Percentiles rank a stretch among this genome's conserved stretches.
Conservation (phyloP, 306 rosid species). For the Sicyos baderoa region DNA sequence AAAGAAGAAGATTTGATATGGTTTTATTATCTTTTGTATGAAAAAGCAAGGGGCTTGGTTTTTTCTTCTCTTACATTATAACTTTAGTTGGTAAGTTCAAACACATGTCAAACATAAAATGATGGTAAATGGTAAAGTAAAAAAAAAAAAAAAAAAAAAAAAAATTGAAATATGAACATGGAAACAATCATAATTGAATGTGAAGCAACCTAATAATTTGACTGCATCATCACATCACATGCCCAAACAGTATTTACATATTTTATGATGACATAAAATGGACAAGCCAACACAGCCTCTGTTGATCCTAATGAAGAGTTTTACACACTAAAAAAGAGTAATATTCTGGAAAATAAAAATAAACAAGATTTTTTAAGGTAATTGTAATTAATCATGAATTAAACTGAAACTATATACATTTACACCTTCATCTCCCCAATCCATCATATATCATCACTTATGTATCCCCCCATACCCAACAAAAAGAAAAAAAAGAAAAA, state of each 20-base stretch:
- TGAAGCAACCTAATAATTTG: conserved; percentile 10
- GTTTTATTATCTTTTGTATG: neutral
- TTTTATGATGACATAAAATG: conserved; percentile 5
- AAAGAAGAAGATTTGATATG: neutral
- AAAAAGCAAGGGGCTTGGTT: neutral
- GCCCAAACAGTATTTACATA: conserved; percentile 14
- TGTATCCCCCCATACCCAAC: conserved; percentile 11
- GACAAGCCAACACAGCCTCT: too few species aligned
- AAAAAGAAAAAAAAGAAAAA: neutral
- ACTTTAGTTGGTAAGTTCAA: conserved; percentile 12
- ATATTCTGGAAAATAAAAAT: neutral
- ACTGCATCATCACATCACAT: conserved; percentile 17
- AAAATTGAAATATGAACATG: neutral
- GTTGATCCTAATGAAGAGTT: neutral
- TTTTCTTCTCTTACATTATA: neutral
- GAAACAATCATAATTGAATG: conserved; percentile 5
- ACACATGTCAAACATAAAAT: neutral
- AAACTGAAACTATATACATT: conserved; percentile 18
- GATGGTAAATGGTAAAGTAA: conserved; percentile 1
- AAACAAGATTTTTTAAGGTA: neutral
- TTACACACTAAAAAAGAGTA: neutral
- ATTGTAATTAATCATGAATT: conserved; percentile 16
- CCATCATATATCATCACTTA: neutral
- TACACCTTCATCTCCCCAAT: conserved; percentile 17
- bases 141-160: neutral